A percentile compares a stretch with the other conserved stretches of the same genome.
phyloP scores from a whole-genome alignment of 2,329 filamentous ascomycete species.

The Ophiostoma piceae region DNA sequence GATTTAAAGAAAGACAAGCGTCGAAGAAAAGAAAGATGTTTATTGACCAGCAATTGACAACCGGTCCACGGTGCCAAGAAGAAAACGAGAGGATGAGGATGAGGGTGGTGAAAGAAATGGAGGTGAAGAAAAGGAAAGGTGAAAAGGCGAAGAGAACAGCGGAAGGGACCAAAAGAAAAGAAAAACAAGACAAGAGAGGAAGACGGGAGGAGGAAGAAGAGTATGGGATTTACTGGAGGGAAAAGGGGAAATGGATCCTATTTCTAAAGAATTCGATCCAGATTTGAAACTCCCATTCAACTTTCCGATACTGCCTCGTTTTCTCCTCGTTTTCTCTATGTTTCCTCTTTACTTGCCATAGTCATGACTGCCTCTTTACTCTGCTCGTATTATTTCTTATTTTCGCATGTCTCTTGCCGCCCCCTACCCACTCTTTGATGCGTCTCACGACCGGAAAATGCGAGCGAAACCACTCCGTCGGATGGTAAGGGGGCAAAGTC shows the following conservation, averaged over 20 bases:
- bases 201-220: neutral
- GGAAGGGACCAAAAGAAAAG: neutral
- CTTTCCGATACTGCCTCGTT: neutral
- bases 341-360: neutral
- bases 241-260: neutral
- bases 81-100: conserved; percentile 12
- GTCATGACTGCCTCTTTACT: neutral
- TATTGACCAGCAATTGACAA: conserved; percentile 28
- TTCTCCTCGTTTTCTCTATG: neutral
- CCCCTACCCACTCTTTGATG: neutral
- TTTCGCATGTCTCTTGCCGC: neutral
- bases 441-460: neutral
- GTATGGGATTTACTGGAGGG: neutral
- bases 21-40: neutral
- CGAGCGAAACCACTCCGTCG: conserved; percentile 11
- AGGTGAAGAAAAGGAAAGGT: conserved; percentile 16
- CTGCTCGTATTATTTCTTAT: neutral
- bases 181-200: neutral
- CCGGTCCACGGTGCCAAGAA: conserved; percentile 26
- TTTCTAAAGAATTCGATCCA: conserved; percentile 5
- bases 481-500: conserved; percentile 2
- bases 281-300: neutral
- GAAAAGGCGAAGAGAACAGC: neutral
- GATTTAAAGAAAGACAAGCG: conserved; percentile 13
- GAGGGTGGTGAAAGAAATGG: neutral